Percentiles rank a stretch among this genome's conserved stretches.
These are phyloP conservation scores for Huiozyma sinensis DNA, from an alignment of 805 yeast species.

Conservation along the genomic window DNA sequence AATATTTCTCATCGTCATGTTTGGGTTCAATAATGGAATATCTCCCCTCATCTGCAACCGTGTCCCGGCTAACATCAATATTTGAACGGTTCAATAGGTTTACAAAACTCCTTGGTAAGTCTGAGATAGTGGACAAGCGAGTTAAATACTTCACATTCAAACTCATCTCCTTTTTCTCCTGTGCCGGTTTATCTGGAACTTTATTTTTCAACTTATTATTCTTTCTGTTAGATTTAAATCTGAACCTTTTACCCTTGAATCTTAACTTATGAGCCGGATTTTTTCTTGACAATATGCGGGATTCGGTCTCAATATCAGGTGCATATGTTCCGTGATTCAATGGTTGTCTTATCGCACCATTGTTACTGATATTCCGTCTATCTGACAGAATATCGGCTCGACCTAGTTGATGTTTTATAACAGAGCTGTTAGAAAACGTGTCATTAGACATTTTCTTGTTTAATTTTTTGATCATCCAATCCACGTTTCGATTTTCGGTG, in stretches of 20 bases:
- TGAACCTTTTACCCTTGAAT: not conserved
- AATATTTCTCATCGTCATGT: not conserved
- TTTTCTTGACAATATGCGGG: not conserved
- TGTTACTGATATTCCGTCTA: too few species aligned
- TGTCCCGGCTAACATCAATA: not conserved
- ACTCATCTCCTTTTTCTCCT: not conserved
- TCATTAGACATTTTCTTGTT: slow-evolving; percentile 8
- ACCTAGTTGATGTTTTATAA: slow-evolving; percentile 16
- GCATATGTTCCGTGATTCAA: not conserved
- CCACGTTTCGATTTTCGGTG: not conserved
- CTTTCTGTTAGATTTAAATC: slow-evolving; percentile 1
- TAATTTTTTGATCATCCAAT: slow-evolving; percentile 2
- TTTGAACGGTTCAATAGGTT: slow-evolving; percentile 6
- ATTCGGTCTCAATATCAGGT: not conserved
- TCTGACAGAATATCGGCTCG: not conserved
- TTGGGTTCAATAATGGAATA: not conserved
- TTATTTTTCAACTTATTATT: not conserved
- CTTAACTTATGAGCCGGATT: not conserved
- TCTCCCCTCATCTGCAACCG: not conserved
- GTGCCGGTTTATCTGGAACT: not conserved
- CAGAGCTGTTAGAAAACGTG: slow-evolving; percentile 18
- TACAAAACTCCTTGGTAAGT: slow-evolving; percentile 17
- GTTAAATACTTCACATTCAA: slow-evolving; percentile 12
- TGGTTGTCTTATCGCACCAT: too few species aligned
- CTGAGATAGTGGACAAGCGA: slow-evolving; percentile 24